phyloP scores from a whole-genome alignment of 2,329 filamentous ascomycete genomes.

The Elsinoe batatas region DNA sequence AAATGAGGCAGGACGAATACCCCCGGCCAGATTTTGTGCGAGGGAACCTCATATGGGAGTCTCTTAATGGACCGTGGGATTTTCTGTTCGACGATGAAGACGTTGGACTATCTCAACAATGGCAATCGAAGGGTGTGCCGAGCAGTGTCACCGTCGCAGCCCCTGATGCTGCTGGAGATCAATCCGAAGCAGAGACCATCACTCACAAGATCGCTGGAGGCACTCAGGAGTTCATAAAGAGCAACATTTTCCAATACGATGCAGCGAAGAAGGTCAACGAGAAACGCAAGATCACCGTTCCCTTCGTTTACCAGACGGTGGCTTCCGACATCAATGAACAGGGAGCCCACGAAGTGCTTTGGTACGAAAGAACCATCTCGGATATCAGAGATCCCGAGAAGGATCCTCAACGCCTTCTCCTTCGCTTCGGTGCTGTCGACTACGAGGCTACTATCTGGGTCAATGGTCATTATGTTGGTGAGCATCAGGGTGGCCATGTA shows the following conservation, averaged over 20 bases:
- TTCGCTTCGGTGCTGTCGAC: conserved; percentile 53
- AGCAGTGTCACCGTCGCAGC: neutral
- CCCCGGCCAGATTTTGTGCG: conserved; percentile 58
- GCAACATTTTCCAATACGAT: conserved; percentile 32
- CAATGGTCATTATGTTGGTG: conserved; percentile 43
- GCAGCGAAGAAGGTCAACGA: conserved; percentile 27
- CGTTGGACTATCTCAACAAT: conserved; percentile 42
- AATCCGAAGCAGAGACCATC: conserved; percentile 21
- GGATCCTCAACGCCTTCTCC: conserved; percentile 33
- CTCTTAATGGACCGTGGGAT: conserved; percentile 54
- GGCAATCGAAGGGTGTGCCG: conserved; percentile 46
- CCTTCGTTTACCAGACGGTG: conserved; percentile 55
- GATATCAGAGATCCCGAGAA: neutral
- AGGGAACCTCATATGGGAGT: conserved; percentile 45
- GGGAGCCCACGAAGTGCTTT: conserved; percentile 56
- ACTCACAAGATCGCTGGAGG: conserved; percentile 42
- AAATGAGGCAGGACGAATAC: conserved; percentile 32
- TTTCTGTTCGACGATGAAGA: conserved; percentile 59
- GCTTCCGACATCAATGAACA: conserved; percentile 54
- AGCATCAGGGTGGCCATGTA: conserved; percentile 50
- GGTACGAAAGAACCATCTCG: conserved; percentile 46
- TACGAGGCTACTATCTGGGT: conserved; percentile 52
- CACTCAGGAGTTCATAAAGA: conserved; percentile 38
- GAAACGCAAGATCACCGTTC: conserved; percentile 50
- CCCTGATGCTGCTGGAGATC: conserved; percentile 22